A percentile compares a stretch with the other conserved stretches of the same genome.
Evolutionary conservation across 2,329 filamentous ascomycete genomes (phyloP).

Genomic region (Davidsoniella virescens): DNA sequence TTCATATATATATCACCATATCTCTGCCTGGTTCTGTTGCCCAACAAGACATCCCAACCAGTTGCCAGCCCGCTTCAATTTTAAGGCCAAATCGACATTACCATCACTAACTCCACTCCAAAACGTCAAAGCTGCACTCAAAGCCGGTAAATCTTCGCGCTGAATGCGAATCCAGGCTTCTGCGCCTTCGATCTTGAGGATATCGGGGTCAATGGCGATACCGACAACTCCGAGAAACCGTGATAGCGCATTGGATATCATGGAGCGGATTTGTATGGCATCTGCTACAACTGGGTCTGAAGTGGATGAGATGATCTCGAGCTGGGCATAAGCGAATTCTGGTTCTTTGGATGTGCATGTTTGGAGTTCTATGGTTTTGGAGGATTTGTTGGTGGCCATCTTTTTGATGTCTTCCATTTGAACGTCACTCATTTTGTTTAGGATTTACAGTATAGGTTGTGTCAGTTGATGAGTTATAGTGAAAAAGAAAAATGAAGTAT

Average conservation of each 20-base stretch:
- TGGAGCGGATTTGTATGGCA: slow-evolving; percentile 42
- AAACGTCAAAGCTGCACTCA: slow-evolving; percentile 49
- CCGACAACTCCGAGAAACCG: slow-evolving; percentile 58
- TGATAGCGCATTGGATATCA: slow-evolving; percentile 45
- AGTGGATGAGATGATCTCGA: slow-evolving; percentile 25
- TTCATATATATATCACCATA: slow-evolving; percentile 26
- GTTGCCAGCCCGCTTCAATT: slow-evolving; percentile 41
- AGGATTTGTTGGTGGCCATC: slow-evolving; percentile 17
- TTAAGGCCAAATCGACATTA: slow-evolving; percentile 32
- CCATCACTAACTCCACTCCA: slow-evolving; percentile 36
- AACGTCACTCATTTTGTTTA: too few relatives aligned
- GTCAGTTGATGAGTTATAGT: too few relatives aligned
- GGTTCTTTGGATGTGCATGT: slow-evolving; percentile 35
- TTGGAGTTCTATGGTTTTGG: slow-evolving; percentile 31
- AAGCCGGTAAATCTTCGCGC: slow-evolving; percentile 38
- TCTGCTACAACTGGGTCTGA: slow-evolving; percentile 29
- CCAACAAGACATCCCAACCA: slow-evolving; percentile 47
- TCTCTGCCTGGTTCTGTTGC: slow-evolving; percentile 23
- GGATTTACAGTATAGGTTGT: too few relatives aligned
- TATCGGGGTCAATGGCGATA: slow-evolving; percentile 49
- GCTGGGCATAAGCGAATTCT: slow-evolving; percentile 39
- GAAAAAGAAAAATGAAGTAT: too few relatives aligned
- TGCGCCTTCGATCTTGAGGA: slow-evolving; percentile 41
- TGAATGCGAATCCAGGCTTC: slow-evolving; percentile 52
- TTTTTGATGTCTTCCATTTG: slow-evolving; percentile 17